A percentile compares a stretch with the other conserved stretches of the same genome.
Conservation (phyloP, 1,284 basidiomycete species). For the Anthracocystis setariae region DNA sequence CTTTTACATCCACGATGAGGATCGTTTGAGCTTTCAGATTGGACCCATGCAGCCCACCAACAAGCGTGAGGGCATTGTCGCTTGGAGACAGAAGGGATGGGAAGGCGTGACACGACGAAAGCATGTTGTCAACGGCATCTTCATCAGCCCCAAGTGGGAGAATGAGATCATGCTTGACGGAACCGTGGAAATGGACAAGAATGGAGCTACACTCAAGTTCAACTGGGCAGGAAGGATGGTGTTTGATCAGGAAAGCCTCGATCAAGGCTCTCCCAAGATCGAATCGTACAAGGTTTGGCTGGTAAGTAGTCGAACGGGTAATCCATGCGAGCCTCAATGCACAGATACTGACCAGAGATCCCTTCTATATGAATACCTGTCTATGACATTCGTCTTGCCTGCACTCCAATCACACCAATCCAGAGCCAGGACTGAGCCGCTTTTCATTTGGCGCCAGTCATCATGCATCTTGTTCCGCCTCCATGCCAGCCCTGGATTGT, state of each 20-base stretch:
- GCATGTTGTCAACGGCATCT: constrained; percentile 47
- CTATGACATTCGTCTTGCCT: too few species aligned
- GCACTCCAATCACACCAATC: too few species aligned
- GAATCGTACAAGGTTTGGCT: constrained; percentile 52
- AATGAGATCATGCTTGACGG: constrained; percentile 56
- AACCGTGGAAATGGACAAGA: constrained; percentile 50
- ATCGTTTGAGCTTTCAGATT: constrained; percentile 45
- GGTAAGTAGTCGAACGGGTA: constrained; percentile 22
- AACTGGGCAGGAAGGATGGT: constrained; percentile 55
- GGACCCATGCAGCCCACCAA: constrained; percentile 48
- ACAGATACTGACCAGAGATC: too few species aligned
- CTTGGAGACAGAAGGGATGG: constrained; percentile 49
- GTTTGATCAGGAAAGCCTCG: constrained; percentile 41
- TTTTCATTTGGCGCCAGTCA: too few species aligned
- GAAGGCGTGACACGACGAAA: constrained; percentile 40
- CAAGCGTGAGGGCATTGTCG: constrained; percentile 28
- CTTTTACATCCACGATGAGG: constrained; percentile 26
- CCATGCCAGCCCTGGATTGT: too few species aligned
- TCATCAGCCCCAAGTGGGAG: constrained; percentile 39
- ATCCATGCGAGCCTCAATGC: too few species aligned
- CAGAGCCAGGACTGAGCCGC: too few species aligned
- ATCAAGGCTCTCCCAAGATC: constrained; percentile 33
- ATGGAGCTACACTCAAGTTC: constrained; percentile 37
- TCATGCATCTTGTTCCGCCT: too few species aligned
- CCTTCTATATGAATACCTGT: too few species aligned